These are phyloP conservation scores for Vaccinium macrocarpon DNA, from an alignment of 148 eudicot species.

Conservation along the genomic window DNA sequence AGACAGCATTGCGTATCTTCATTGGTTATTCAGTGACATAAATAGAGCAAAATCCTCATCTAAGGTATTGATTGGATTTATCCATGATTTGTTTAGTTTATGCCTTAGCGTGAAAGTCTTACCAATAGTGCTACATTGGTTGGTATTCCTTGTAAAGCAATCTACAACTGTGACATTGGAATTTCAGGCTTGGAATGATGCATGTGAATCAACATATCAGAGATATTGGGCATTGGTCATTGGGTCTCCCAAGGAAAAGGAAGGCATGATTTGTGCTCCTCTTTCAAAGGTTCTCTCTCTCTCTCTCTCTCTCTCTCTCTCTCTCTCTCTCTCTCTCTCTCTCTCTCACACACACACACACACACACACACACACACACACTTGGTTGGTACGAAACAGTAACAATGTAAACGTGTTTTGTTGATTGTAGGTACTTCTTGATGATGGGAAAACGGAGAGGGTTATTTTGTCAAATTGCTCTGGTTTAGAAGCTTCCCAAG, in stretches of 20 bases:
- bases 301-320: slow-evolving; percentile 1
- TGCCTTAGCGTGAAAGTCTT: neutral
- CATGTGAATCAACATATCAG: slow-evolving; percentile 66
- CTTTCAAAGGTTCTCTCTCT: slow-evolving; percentile 58
- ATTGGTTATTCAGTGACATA: slow-evolving; percentile 57
- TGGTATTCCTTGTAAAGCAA: neutral
- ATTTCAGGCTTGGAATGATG: slow-evolving; percentile 68
- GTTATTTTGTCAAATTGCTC: slow-evolving; percentile 69
- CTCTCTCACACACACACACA: neutral
- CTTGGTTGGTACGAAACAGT: neutral
- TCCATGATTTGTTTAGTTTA: too few species aligned
- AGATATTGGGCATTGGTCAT: slow-evolving; percentile 93
- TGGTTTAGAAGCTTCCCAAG: slow-evolving; percentile 74
- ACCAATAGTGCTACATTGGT: neutral
- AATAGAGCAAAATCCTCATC: slow-evolving; percentile 49
- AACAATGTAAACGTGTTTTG: neutral
- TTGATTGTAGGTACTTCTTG: slow-evolving; percentile 61
- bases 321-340: slow-evolving; percentile 5
- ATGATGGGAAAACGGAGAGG: slow-evolving; percentile 90
- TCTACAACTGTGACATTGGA: slow-evolving; percentile 4
- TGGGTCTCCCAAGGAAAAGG: slow-evolving; percentile 80
- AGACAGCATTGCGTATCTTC: slow-evolving; percentile 65
- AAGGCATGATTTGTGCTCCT: slow-evolving; percentile 84
- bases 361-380: neutral
- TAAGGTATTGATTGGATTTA: slow-evolving; percentile 39